Base-by-base conservation (phyloP, 179 eudicot genomes). In the Drosera spatulata region DNA sequence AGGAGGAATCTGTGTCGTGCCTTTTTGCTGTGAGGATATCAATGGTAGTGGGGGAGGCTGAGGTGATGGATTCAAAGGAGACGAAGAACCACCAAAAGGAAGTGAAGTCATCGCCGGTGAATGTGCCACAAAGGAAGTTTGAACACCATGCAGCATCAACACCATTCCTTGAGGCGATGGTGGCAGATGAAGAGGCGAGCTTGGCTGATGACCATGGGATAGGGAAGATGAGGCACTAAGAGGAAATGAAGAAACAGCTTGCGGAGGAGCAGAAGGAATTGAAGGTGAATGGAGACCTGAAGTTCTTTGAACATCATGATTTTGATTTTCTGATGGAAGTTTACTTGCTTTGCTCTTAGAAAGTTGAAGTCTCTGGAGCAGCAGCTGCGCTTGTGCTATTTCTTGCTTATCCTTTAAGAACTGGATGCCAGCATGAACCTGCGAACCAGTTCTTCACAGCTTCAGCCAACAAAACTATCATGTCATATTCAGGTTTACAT, bases 401-500 rank as follows among this genome's bases (percentile, higher is more conserved):
- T 70, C 73, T 39, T 64, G 69, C 12, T 59, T 70, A 60, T 70
- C 73, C 50, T 15, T 59, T 10, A 70, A 8, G 59, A 65, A 41
- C 12, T 48, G 59, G 41, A 60, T 41, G 10, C 60, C 65, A 7
- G 37, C 60, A 54, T 64, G 69, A 65, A 70, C 73, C 73, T 70
- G 69, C 69, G 48, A 49, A n/a, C 33, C 11, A 49, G 11, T 10
- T 3, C 52, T 49, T 49, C 4, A 49, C 12, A 49, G 52, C 52
- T 49, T 43, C 45, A 43, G 45, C 5, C 61, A 42, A 64, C 14
- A 55, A 41, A 38, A 22, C 14, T 3, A 63, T 22, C 6, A 58
- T 41, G 37, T 58, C 45, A 43, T 12, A 46, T 41, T 9, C 41
- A 39, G 46, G 43, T 3, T 58, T 54, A 52, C 39, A 13, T 39